Conservation (phyloP, 768 basidiomycete species). For the Dioszegia crocea region DNA sequence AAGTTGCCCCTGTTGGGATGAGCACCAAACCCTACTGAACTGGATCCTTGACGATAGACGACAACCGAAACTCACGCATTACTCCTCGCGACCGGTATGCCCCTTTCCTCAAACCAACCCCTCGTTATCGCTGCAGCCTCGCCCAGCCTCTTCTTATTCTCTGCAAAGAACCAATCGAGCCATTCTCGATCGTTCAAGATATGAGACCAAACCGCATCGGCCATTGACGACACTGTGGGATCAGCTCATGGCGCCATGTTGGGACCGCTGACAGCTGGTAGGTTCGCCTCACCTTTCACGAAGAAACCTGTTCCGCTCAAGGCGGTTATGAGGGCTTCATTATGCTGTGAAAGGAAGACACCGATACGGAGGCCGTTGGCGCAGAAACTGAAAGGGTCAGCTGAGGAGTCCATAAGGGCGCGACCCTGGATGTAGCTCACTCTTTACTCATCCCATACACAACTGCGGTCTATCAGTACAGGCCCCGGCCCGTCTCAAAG, state of each 20-base stretch:
- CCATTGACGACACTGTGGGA: constrained; percentile 33
- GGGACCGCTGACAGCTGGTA: no score
- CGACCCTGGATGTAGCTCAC: constrained; percentile 17
- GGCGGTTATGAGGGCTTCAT: constrained; percentile 36
- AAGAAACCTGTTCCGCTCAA: constrained; percentile 44
- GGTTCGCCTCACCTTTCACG: constrained; percentile 36
- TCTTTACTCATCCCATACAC: constrained; percentile 48
- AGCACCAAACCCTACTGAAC: no score
- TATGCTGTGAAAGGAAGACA: constrained; percentile 42
- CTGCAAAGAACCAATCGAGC: constrained; percentile 25
- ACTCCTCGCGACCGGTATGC: constrained; percentile 34
- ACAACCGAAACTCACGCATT: constrained; percentile 39
- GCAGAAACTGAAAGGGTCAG: constrained; percentile 25
- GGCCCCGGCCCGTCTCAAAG: no score
- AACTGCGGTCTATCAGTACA: no score
- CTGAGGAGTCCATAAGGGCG: background rate
- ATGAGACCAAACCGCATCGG: constrained; percentile 36
- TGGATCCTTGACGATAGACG: no score
- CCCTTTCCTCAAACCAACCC: constrained; percentile 38
- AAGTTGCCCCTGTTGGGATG: background rate
- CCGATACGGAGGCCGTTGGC: constrained; percentile 38
- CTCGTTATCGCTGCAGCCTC: constrained; percentile 37
- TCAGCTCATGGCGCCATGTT: background rate
- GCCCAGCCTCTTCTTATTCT: constrained; percentile 25
- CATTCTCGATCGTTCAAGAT: constrained; percentile 21